Base-by-base conservation (phyloP, 2,329 filamentous ascomycete genomes). In the Fusarium anthophilum region DNA sequence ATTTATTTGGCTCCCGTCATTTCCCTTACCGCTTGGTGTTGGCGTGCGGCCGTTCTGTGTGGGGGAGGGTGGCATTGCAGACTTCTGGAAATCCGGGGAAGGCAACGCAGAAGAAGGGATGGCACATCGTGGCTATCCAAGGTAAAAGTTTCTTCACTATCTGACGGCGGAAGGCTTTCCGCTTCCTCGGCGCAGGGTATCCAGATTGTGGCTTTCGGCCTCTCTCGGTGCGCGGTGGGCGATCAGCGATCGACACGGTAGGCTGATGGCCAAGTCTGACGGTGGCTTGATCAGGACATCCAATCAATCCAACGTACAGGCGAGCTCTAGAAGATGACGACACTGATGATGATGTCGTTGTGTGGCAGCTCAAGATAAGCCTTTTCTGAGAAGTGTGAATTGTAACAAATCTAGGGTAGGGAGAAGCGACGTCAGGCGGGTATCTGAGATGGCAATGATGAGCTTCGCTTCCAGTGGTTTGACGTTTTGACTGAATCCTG, bases 71-170 rank as follows among this genome's bases (percentile, higher is more conserved):
- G 71, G 54, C 71, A 74, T 71, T 74, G 72, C 72, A 74, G 58
- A 51, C 56, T 74, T 74, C 71, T 74, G 71, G 72, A 74, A 74
- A 74, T 72, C 72, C 47, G 72, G 72, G 72, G 71, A 74, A 72
- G 22, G n/a, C 56, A 39, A 35, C 41, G 28, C 44, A 66, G 20
- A 59, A 51, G 45, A 45, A 39, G 24, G 35, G 24, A 59, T 43
- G 56, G 47, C 43, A 35, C n/a, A 39, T 43, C 48, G 44, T 56
- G 67, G 58, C 38, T 70, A 56, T 30, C 28, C 32, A 50, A 60
- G 58, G 63, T 37, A 50, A 41, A 53, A 39, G 47, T 64, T 48
- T 13, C 11, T 57, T 35, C 39, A 26, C 32, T 43, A 50, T 70
- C 53, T 60, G 67, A 69, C 71, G 67, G 71, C 71, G 71, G 71